Evolutionary conservation across 176 grass and related monocot genomes (phyloP), one percentile per base, ranked within the genome.

Genomic region (Melocanna baccifera): DNA sequence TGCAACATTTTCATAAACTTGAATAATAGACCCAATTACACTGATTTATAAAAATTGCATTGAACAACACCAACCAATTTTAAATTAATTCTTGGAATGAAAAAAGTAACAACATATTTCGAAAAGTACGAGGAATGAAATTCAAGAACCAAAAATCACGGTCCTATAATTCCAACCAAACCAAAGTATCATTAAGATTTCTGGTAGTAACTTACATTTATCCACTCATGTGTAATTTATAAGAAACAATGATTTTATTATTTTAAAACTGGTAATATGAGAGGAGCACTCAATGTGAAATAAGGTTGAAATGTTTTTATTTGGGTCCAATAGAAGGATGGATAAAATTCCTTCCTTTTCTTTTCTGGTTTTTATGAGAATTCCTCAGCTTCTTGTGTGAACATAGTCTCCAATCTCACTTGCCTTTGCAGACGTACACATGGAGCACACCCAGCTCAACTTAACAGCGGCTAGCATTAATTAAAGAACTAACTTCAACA

Each of bases 311-410:
- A 37, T 1, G 45, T 69, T 70, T 25, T 69, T 23, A 78, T 18
- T 58, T 48, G 29, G 29, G 28, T 51, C 34, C 43, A 74, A 29
- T 8, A 52, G 22, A 34, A 34, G 50, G 32, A 57, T 76, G 32
- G 6, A 16, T 71, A 57, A 57, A 50, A 50, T 16, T 12, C 18
- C 18, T 39, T 40, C 64, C 47, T 50, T 50, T 50, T 50, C 13
- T 50, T 66, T 8, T 76, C 19, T 76, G 4, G 1, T 39, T 15
- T 76, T 76, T 41, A 22, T 12, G 12, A 80, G 62, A 67, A 22
- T 37, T 67, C 30, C 62, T 67, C 62, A 53, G 29, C 12, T 67
- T 80, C 77, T 52, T 52, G 52, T 41, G 62, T 47, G 64, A 80
- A 80, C 42, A 79, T 37, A 53, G 22, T 40, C 8, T 41, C 34